Percentiles rank a stretch among this genome's conserved stretches.
Conservation (phyloP, 73 alveolate genomes). For the Paramecium biaurelia region DNA sequence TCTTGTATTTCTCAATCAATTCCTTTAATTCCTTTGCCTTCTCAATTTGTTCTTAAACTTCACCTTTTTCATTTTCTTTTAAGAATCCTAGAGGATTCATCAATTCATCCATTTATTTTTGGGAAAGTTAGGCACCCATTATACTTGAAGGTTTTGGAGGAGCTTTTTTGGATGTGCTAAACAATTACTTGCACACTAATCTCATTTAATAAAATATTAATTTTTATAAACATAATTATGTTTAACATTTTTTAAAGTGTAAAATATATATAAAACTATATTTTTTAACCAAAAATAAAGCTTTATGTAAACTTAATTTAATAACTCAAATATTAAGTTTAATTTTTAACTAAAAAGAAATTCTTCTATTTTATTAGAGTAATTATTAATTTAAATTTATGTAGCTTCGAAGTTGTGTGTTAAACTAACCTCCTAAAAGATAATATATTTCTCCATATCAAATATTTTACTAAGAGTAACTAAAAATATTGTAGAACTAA, state of each 20-base stretch:
- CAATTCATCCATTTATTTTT: conserved; percentile 11
- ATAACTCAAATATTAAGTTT: background rate
- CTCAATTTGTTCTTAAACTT: background rate
- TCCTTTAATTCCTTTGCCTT: conserved; percentile 37
- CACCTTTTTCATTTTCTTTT: background rate
- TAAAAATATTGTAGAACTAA: background rate
- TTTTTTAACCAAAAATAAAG: background rate
- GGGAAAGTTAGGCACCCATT: background rate
- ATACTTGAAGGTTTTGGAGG: conserved; percentile 27
- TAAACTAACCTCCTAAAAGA: background rate
- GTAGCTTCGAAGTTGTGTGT: background rate
- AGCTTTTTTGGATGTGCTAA: background rate
- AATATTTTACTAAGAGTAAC: background rate
- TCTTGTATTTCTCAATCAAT: background rate
- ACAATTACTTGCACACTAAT: background rate
- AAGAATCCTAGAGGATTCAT: conserved; percentile 35
- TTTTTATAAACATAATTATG: background rate
- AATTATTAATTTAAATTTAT: background rate
- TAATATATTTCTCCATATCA: background rate
- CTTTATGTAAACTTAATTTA: background rate
- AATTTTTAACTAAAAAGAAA: background rate
- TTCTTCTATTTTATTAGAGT: background rate
- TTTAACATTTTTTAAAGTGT: background rate
- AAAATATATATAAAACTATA: background rate
- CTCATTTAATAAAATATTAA: background rate